These are phyloP conservation scores for Scutellaria baicalensis DNA, from an alignment of 257 asterid species.

Conservation along the genomic window DNA sequence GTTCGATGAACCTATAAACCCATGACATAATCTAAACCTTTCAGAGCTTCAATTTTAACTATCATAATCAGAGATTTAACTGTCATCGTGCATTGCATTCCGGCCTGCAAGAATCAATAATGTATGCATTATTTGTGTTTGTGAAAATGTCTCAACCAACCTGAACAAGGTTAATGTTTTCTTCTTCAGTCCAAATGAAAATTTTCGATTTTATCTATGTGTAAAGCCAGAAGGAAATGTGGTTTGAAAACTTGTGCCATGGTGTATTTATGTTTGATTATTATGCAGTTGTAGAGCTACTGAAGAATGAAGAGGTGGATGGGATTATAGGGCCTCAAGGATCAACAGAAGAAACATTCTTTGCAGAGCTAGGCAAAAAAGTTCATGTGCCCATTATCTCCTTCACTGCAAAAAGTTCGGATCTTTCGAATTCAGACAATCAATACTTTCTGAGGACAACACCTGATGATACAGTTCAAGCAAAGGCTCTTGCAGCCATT, in stretches of 20 bases:
- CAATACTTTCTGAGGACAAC: conserved; percentile 24
- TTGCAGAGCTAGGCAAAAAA: conserved; percentile 36
- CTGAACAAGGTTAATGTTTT: neutral
- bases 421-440: conserved; percentile 1
- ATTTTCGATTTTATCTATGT: too few species aligned
- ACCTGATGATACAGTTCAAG: conserved; percentile 27
- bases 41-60: too few species aligned
- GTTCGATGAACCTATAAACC: too few species aligned
- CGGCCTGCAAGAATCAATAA: neutral
- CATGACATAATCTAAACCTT: too few species aligned
- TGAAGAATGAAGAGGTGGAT: conserved; percentile 39
- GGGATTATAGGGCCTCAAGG: conserved; percentile 43
- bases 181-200: neutral
- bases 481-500: conserved; percentile 41
- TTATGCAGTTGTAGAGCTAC: conserved; percentile 36
- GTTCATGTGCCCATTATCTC: conserved; percentile 41
- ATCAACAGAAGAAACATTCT: conserved; percentile 25
- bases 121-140: neutral
- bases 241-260: neutral
- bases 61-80: too few species aligned
- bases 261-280: neutral
- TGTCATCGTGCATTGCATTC: neutral
- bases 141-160: neutral
- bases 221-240: too few species aligned
- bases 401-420: conserved; percentile 16